Conservation (phyloP, 2,329 filamentous ascomycete species). For the Aureobasidium subglaciale region DNA sequence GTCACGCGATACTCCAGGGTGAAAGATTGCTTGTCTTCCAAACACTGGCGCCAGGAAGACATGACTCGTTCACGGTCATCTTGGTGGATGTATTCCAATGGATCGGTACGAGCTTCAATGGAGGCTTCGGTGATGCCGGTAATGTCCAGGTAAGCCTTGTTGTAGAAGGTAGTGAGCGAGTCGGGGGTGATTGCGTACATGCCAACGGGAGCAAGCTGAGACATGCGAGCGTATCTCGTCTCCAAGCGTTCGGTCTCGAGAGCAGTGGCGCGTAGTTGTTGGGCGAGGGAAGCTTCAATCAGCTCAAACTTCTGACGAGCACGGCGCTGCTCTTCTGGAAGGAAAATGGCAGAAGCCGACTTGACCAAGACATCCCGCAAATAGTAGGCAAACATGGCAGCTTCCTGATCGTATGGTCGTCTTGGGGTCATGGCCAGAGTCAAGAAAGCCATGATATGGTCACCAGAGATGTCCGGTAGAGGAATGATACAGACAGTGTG, state of each 20-base stretch:
- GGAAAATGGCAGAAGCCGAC: constrained; percentile 22
- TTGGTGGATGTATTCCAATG: constrained; percentile 6
- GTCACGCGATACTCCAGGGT: constrained; percentile 33
- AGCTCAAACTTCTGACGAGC: constrained; percentile 30
- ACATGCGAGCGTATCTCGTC: constrained; percentile 33
- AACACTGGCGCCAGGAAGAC: constrained; percentile 26
- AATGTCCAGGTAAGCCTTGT: constrained; percentile 35
- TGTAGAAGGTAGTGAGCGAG: constrained; percentile 33
- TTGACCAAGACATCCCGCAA: constrained; percentile 23
- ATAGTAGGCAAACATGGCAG: constrained; percentile 32
- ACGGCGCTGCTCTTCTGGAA: constrained; percentile 23
- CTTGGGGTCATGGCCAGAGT: constrained; percentile 35
- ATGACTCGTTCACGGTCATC: constrained; percentile 31
- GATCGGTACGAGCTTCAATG: constrained; percentile 7
- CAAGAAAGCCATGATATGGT: constrained; percentile 33
- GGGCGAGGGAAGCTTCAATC: constrained; percentile 31
- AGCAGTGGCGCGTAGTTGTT: constrained; percentile 27
- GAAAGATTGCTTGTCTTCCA: constrained; percentile 28
- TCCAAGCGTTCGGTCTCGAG: constrained; percentile 30
- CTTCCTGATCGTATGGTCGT: constrained; percentile 32
- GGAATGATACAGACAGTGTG: constrained; percentile 17
- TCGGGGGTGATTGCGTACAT: constrained; percentile 33
- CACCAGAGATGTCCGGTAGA: constrained; percentile 24
- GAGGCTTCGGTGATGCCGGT: constrained; percentile 23
- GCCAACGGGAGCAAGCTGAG: constrained; percentile 32